Percentiles rank a stretch among this genome's conserved stretches.
Evolutionary conservation across 371 early-diverging fungal genomes (phyloP).

Genomic region (Dichotomocladium elegans): DNA sequence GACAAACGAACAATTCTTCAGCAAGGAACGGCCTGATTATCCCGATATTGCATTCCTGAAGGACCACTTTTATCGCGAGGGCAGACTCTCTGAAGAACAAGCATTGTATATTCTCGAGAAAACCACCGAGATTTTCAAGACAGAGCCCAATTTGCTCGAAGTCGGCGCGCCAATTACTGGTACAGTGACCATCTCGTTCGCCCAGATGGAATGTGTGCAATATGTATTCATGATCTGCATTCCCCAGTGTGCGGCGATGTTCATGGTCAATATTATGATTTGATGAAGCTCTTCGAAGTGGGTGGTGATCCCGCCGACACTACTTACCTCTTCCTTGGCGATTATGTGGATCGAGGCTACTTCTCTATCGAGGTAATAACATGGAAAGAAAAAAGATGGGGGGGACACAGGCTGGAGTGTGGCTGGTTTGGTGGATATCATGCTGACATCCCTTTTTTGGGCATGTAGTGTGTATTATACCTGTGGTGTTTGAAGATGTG

Average conservation of each 20-base stretch:
- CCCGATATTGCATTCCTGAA: conserved; percentile 82
- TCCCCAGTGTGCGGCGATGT: conserved; percentile 96
- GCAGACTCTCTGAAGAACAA: conserved; percentile 89
- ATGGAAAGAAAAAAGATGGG: neutral
- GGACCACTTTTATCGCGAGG: conserved; percentile 88
- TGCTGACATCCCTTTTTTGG: too few relatives aligned
- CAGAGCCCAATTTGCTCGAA: conserved; percentile 84
- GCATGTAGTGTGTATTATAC: conserved; percentile 81
- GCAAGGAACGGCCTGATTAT: conserved; percentile 65
- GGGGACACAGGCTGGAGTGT: neutral
- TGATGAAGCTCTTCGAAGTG: conserved; percentile 97
- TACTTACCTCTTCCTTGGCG: conserved; percentile 91
- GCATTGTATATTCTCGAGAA: conserved; percentile 78
- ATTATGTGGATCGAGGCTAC: conserved; percentile 98
- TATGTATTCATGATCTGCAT: conserved; percentile 7
- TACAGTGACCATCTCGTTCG: conserved; percentile 13
- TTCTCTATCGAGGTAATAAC: conserved; percentile 86
- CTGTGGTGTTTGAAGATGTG: conserved; percentile 88
- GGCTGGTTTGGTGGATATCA: too few relatives aligned
- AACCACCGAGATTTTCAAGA: conserved; percentile 69
- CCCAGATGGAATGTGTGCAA: neutral
- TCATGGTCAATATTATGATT: conserved; percentile 98
- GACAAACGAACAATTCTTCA: conserved; percentile 50
- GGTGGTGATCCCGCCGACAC: conserved; percentile 92
- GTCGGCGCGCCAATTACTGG: conserved; percentile 90